A percentile compares a stretch with the other conserved stretches of the same genome.
phyloP scores from a whole-genome alignment of 2,329 filamentous ascomycete species.

The Aspergillus sp. region DNA sequence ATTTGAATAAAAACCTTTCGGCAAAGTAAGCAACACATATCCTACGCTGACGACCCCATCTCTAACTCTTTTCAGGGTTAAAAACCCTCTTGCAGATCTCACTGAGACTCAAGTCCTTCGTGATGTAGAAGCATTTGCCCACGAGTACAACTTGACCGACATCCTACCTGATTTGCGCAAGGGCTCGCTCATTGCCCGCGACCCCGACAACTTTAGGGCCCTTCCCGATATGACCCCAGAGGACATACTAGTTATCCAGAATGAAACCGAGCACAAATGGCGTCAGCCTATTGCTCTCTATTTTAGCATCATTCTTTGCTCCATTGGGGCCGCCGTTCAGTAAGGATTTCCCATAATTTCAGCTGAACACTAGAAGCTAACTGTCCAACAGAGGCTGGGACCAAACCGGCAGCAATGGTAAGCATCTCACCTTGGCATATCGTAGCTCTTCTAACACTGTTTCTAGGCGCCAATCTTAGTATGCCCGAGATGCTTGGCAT shows the following conservation, averaged over 20 bases:
- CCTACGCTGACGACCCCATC: not conserved
- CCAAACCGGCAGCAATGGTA: slow-evolving; percentile 35
- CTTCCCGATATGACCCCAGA: slow-evolving; percentile 44
- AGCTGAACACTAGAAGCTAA: not conserved
- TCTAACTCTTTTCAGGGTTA: slow-evolving; percentile 36
- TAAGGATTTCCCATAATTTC: slow-evolving; percentile 25
- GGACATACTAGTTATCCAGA: slow-evolving; percentile 45
- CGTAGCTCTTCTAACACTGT: slow-evolving; percentile 23
- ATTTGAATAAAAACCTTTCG: slow-evolving; percentile 29
- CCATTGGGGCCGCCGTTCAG: slow-evolving; percentile 54
- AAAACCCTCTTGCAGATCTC: slow-evolving; percentile 47
- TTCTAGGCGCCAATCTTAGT: slow-evolving; percentile 50
- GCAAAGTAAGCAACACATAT: slow-evolving; percentile 25
- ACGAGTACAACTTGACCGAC: slow-evolving; percentile 42
- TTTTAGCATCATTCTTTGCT: slow-evolving; percentile 53
- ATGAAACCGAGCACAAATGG: slow-evolving; percentile 52
- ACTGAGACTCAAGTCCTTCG: slow-evolving; percentile 37
- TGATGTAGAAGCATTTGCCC: slow-evolving; percentile 46
- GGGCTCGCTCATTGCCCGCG: slow-evolving; percentile 52
- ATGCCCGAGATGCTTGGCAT: slow-evolving; percentile 51
- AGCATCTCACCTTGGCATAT: not conserved
- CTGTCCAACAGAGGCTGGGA: slow-evolving; percentile 29
- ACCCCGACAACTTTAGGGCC: slow-evolving; percentile 47
- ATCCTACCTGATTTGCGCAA: slow-evolving; percentile 45
- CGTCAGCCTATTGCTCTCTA: slow-evolving; percentile 50